These are phyloP conservation scores for Chytriomyces sp. DNA, from an alignment of 192 early-diverging fungal species.

Conservation along the genomic window DNA sequence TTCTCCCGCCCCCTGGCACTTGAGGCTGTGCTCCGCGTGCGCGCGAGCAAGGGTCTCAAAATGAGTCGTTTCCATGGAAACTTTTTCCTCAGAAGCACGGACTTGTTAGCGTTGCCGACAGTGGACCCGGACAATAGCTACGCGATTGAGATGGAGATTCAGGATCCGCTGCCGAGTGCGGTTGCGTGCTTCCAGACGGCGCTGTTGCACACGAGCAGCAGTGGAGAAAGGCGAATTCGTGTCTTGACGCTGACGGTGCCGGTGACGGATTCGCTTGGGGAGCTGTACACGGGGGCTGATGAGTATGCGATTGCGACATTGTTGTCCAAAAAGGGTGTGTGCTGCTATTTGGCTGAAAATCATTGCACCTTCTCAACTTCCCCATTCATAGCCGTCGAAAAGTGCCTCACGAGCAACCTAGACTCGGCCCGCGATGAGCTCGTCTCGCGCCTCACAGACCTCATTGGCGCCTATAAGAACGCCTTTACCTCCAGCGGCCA, in stretches of 20 bases:
- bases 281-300: slow-evolving; percentile 82
- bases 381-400: slow-evolving; percentile 62
- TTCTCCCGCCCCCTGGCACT: slow-evolving; percentile 78
- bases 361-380: not conserved
- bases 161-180: slow-evolving; percentile 70
- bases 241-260: slow-evolving; percentile 90
- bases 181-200: slow-evolving; percentile 95
- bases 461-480: slow-evolving; percentile 88
- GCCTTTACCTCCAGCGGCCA: slow-evolving; percentile 76
- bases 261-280: slow-evolving; percentile 76
- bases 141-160: slow-evolving; percentile 77
- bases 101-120: slow-evolving; percentile 87
- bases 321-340: slow-evolving; percentile 79
- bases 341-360: not conserved
- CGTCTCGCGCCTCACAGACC: slow-evolving; percentile 81
- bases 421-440: slow-evolving; percentile 95
- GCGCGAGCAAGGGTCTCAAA: slow-evolving; percentile 85
- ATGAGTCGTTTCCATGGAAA: slow-evolving; percentile 96
- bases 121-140: slow-evolving; percentile 92
- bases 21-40: slow-evolving; percentile 93
- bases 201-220: slow-evolving; percentile 86
- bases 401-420: slow-evolving; percentile 78
- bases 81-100: slow-evolving; percentile 95
- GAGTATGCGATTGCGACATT: slow-evolving; percentile 80
- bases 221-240: slow-evolving; percentile 85